A percentile compares a stretch with the other conserved stretches of the same genome.
Conservation (phyloP, 1,139 yeast species). For the Magnusiomyces ingens region DNA sequence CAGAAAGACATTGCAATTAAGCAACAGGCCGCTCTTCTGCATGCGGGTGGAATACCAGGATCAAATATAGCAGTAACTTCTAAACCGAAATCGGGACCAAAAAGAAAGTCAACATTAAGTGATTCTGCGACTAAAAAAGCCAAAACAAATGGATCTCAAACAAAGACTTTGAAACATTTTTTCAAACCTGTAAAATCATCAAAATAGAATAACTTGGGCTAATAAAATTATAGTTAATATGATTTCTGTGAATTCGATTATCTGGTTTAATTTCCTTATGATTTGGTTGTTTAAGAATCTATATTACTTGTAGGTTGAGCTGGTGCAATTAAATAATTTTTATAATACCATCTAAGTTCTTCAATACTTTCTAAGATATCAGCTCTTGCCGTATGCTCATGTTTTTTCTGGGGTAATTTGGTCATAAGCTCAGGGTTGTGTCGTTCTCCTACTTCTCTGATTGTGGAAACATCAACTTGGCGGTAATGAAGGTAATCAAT, state of each 20-base stretch:
- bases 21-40: constrained; percentile 18
- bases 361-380: constrained; percentile 86
- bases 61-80: background rate
- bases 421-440: constrained; percentile 61
- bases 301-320: background rate
- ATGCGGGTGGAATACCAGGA: background rate
- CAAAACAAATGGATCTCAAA: background rate
- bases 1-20: constrained; percentile 18
- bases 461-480: constrained; percentile 77
- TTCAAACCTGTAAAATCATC: constrained; percentile 6
- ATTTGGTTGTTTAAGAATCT: no score
- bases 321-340: constrained; percentile 42
- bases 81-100: background rate
- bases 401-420: constrained; percentile 54
- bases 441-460: constrained; percentile 72
- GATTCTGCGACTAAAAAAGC: background rate
- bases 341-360: constrained; percentile 72
- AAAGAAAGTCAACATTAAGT: constrained; percentile 2
- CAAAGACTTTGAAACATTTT: constrained; percentile 5
- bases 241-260: no score
- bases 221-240: no score
- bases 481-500: constrained; percentile 64
- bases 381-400: constrained; percentile 74
- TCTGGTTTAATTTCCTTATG: no score
- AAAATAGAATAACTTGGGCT: no score